Conservation (phyloP, 306 rosid species). For the Abrus pulchellus region DNA sequence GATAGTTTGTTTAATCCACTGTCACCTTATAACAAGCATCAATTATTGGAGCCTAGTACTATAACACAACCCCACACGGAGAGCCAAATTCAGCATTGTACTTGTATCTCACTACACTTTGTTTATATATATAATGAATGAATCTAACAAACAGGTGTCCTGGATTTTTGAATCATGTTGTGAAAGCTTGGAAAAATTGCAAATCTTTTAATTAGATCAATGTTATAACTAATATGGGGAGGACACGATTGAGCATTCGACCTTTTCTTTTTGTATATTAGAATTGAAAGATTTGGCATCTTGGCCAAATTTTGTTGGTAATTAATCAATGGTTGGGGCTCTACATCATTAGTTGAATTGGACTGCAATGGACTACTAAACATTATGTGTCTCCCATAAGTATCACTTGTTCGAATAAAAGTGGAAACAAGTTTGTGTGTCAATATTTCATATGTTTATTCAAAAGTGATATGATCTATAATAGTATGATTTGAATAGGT, state of each 20-base stretch:
- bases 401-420: slow-evolving; percentile 3
- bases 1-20: slow-evolving; percentile 16
- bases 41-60: slow-evolving; percentile 7
- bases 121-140: neutral
- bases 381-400: neutral
- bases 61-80: neutral
- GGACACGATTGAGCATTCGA: neutral
- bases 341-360: neutral
- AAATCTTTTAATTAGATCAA: neutral
- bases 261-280: neutral
- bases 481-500: too few species aligned
- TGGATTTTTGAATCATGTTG: neutral
- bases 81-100: neutral
- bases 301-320: slow-evolving; percentile 18
- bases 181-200: neutral
- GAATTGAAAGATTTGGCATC: slow-evolving; percentile 11
- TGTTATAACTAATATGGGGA: neutral
- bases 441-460: neutral
- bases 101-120: neutral
- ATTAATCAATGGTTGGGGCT: neutral
- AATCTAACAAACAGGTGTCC: slow-evolving; percentile 18
- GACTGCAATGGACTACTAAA: neutral
- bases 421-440: neutral
- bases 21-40: neutral
- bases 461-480: neutral